Evolutionary conservation across 129 eudicot genomes (phyloP).

Genomic region (Apium graveolens): DNA sequence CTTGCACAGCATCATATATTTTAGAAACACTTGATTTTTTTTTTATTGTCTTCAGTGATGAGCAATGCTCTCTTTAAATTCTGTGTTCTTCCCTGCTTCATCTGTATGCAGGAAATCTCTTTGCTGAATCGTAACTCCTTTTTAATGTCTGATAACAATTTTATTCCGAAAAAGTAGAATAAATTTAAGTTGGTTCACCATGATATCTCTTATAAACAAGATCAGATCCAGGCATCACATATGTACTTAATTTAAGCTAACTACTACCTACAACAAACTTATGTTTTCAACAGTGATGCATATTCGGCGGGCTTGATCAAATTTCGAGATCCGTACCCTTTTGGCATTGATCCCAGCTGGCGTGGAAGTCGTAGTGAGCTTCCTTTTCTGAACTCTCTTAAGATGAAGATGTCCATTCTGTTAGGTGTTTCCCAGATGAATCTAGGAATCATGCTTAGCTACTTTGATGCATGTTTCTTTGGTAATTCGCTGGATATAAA

Average conservation of each 20-base stretch:
- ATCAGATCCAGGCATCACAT: background rate
- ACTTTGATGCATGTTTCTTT: constrained; percentile 84
- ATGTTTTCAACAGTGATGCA: constrained; percentile 57
- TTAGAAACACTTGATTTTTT: background rate
- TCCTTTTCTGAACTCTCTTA: constrained; percentile 90
- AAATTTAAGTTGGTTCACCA: background rate
- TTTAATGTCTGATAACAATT: background rate
- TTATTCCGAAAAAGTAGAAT: background rate
- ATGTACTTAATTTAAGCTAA: background rate
- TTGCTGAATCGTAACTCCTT: background rate
- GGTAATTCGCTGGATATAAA: constrained; percentile 67
- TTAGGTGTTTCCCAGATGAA: constrained; percentile 95
- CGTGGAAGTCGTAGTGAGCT: constrained; percentile 98
- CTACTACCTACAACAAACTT: constrained; percentile 10
- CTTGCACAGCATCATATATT: background rate
- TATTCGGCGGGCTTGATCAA: constrained; percentile 59
- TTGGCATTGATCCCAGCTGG: constrained; percentile 99
- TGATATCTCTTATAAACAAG: background rate
- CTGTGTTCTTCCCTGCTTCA: background rate
- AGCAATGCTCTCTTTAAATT: background rate
- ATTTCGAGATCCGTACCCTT: constrained; percentile 77
- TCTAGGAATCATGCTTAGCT: constrained; percentile 85
- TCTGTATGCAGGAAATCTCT: background rate
- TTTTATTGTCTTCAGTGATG: background rate
- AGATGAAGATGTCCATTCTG: constrained; percentile 98